Conservation (phyloP, 306 rosid species). For the Inga leiocalycina region DNA sequence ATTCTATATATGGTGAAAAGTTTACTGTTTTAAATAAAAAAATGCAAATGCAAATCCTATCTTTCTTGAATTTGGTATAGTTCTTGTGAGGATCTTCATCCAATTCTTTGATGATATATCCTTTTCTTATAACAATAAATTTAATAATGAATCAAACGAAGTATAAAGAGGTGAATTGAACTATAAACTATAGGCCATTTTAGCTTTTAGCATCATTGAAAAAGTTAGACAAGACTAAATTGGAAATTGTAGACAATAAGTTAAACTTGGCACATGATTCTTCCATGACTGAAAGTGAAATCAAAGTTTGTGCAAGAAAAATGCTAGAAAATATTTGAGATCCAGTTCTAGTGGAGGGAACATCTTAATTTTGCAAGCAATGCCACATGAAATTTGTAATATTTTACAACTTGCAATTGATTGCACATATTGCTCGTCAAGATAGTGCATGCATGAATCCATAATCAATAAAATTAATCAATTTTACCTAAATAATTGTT, state of each 20-base stretch:
- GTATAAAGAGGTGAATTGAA: constrained; percentile 40
- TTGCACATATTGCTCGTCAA: not conserved
- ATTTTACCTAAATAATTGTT: not conserved
- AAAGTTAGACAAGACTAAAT: not conserved
- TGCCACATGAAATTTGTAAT: constrained; percentile 4
- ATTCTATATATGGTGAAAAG: not conserved
- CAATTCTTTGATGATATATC: constrained; percentile 2
- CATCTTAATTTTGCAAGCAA: constrained; percentile 33
- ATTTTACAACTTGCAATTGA: not conserved
- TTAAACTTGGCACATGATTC: constrained; percentile 27
- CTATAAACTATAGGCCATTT: constrained; percentile 19
- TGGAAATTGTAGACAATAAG: constrained; percentile 5
- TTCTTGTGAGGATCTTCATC: not conserved
- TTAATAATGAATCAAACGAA: not conserved
- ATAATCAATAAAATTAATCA: not conserved
- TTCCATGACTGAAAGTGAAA: constrained; percentile 17
- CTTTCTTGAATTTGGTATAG: not conserved
- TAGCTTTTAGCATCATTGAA: not conserved
- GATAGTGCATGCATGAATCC: not conserved
- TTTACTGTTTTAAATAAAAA: not conserved
- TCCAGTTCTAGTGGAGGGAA: constrained; percentile 41
- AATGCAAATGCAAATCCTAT: not conserved
- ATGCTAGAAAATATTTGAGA: constrained; percentile 20
- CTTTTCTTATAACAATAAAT: not conserved
- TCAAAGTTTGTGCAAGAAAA: constrained; percentile 22